Base-by-base conservation (phyloP, 352 stramenopile species). In the Pythium apleroticum region DNA sequence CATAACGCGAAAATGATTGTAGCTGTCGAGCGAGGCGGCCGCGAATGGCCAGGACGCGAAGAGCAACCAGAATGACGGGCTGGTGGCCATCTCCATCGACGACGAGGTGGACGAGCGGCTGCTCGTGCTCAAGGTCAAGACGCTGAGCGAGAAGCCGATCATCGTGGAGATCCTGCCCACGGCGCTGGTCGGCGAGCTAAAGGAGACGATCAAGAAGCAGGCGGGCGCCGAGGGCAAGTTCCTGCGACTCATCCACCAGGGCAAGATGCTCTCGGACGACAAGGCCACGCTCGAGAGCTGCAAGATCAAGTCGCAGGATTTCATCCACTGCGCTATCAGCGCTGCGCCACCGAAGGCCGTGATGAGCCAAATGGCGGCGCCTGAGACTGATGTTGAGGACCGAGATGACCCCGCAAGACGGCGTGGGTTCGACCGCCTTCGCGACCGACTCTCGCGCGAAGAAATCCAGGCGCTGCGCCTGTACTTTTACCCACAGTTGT, bases 401-500 rank as follows among this genome's bases (percentile, higher is more conserved):
- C 77, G 71, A 45, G 87, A 93, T 39, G 84, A 92, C 31, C 72
- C 73, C 9, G 66, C 78, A 17, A 66, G 69, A 4, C 77, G 83
- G 20, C 80, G 84, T 58, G 85, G 85, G 27, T 96, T 94, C 62
- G 87, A 94, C 50, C 74, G 85, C 39, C 78, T 96, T 6, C 84
- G 87, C 14, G 85, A 93, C 63, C 81, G 80, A 20, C 72, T 96
- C n/a, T 92, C 80, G 71, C 77, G 87, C 11, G 87, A 95, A 68
- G 87, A 95, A 57, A 88, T 94, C 41, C 87, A 95, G 58, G 87
- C 87, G 15, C 61, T 95, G 55, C 83, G 87, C 3, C 66, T 95
- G 45, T 91, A 95, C 60, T 95, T 95, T 53, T 95, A 95, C 62
- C 87, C 87, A 30, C 87, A 95, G 59, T 73, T 95, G 5, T 95